Base-by-base conservation (phyloP, 345 rosid genomes). In the Pistacia vera region DNA sequence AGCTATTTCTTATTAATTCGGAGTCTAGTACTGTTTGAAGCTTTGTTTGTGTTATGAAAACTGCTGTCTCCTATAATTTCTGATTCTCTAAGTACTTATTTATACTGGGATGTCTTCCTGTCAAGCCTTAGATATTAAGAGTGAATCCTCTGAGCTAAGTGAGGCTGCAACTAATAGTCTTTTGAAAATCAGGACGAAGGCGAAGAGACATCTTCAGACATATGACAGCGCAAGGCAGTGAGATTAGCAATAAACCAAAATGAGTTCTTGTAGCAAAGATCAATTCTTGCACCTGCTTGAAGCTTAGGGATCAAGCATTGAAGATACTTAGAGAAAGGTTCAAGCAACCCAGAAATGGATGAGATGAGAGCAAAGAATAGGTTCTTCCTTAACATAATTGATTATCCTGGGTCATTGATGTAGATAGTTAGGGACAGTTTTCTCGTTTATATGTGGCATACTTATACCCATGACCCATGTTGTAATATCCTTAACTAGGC, bases 151-250 rank as follows among this genome's bases (percentile, higher is more conserved):
- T 48, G 1, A 57, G 20, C 62, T 10, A 3, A 58, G 8, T 35
- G 38, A n/a, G 52, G 54, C 54, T 30, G 30, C 60, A 62, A 41
- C 20, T 65, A 28, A 36, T 65, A 38, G 64, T 41, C 8, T 52
- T 69, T 6, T 64, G 30, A 17, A 61, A 70, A 71, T 41, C 78
- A 80, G 88, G 88, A 71, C 11, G 79, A 82, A 70, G 77, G 77
- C 55, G 88, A 78, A 69, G 85, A 81, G 56, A 81, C 73, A 18
- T 77, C 59, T 78, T 4, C 70, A 55, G 76, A 28, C 30, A 52
- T 17, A 75, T 65, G 71, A 30, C 33, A 62, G 72, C 52, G 49
- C 16, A 49, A 41, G 46, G 68, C 33, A 44, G 73, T 28, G 76
- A 80, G 44, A 68, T 55, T 36, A n/a, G 25, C 36, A 16, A 11